Percentiles rank a stretch among this genome's conserved stretches.
Conservation (phyloP, 2,329 filamentous ascomycete species). For the Claviceps sp. region DNA sequence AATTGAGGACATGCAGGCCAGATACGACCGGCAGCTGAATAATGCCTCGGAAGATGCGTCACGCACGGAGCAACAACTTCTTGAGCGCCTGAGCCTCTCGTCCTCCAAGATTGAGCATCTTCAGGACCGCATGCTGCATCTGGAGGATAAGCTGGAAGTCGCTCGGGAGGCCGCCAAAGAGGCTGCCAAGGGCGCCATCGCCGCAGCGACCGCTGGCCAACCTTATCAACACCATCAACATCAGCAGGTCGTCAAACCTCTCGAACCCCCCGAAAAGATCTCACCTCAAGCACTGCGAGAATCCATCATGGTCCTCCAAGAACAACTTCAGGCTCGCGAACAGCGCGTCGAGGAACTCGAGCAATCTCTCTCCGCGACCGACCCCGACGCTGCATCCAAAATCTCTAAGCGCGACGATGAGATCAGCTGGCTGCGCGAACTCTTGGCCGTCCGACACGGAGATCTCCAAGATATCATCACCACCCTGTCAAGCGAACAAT, state of each 20-base stretch:
- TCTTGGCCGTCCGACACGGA: slow-evolving; percentile 78
- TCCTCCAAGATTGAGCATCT: slow-evolving; percentile 76
- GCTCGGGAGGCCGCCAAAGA: slow-evolving; percentile 77
- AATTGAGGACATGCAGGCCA: slow-evolving; percentile 60
- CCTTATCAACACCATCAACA: slow-evolving; percentile 8
- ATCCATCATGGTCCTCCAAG: slow-evolving; percentile 90
- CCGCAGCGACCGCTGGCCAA: neutral
- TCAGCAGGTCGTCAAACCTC: slow-evolving; percentile 19
- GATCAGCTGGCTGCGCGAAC: slow-evolving; percentile 86
- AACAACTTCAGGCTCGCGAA: slow-evolving; percentile 91
- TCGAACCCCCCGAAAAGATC: slow-evolving; percentile 64
- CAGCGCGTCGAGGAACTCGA: slow-evolving; percentile 79
- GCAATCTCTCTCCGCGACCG: slow-evolving; percentile 50
- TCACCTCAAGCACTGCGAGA: slow-evolving; percentile 90
- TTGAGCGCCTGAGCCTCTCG: slow-evolving; percentile 69
- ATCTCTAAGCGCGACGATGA: slow-evolving; percentile 88
- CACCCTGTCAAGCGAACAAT: slow-evolving; percentile 59
- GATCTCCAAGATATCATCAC: slow-evolving; percentile 87
- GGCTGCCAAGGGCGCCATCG: slow-evolving; percentile 48
- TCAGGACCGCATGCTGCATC: slow-evolving; percentile 68
- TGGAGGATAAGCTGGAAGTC: slow-evolving; percentile 86
- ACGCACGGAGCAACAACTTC: slow-evolving; percentile 63
- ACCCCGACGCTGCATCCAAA: slow-evolving; percentile 67
- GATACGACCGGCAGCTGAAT: slow-evolving; percentile 60
- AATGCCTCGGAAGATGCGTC: slow-evolving; percentile 72